Conservation (phyloP, 306 rosid genomes). For the Ziziphus jujuba region DNA sequence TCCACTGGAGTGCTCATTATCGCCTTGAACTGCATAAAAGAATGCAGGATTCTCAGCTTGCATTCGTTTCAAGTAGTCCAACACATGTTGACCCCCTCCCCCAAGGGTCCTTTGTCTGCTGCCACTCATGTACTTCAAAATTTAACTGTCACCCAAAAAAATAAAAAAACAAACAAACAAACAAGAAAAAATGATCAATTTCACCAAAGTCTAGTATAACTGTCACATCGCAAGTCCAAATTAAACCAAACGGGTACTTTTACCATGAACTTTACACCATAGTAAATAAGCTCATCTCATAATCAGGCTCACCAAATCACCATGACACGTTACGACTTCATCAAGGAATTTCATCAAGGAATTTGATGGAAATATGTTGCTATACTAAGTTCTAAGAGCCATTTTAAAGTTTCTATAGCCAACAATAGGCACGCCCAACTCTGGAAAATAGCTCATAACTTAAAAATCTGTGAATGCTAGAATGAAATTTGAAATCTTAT, state of each 20-base stretch:
- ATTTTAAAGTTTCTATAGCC: no score
- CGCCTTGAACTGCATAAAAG: constrained; percentile 68
- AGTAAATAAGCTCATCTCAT: background rate
- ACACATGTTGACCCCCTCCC: constrained; percentile 67
- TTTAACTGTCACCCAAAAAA: constrained; percentile 13
- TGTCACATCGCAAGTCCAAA: background rate
- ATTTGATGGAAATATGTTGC: background rate
- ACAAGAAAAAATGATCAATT: background rate
- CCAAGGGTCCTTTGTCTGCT: constrained; percentile 63
- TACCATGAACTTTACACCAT: background rate
- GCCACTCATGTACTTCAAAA: constrained; percentile 54
- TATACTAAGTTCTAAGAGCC: background rate
- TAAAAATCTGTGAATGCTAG: no score
- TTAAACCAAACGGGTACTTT: no score
- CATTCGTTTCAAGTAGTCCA: constrained; percentile 82
- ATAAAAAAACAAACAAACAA: background rate
- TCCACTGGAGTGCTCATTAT: constrained; percentile 49
- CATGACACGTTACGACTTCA: background rate
- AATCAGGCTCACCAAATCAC: constrained; percentile 1
- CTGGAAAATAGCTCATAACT: no score
- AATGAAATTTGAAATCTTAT: no score
- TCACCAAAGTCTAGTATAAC: background rate
- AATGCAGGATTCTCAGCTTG: constrained; percentile 78
- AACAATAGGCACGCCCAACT: no score
- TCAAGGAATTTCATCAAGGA: no score